These are phyloP conservation scores for Ophiostoma quercus DNA, from an alignment of 2,329 filamentous ascomycete genomes.

Conservation along the genomic window DNA sequence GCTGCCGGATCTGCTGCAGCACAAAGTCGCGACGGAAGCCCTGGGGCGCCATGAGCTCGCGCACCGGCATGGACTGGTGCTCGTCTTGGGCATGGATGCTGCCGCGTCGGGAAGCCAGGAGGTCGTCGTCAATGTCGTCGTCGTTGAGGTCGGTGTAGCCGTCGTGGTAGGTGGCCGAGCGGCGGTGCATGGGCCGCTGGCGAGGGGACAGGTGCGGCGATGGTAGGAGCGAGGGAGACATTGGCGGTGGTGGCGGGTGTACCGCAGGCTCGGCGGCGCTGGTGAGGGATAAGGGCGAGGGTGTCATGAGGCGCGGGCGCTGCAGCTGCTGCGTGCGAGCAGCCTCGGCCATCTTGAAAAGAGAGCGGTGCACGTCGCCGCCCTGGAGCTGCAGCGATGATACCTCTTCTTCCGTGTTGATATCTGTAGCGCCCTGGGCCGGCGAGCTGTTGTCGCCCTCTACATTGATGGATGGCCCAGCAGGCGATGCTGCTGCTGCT, in stretches of 20 bases:
- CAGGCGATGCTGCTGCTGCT: neutral
- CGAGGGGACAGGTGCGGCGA: neutral
- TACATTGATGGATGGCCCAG: neutral
- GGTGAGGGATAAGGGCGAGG: conserved; percentile 17
- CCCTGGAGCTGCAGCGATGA: conserved; percentile 64
- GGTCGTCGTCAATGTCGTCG: conserved; percentile 9
- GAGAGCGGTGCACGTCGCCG: conserved; percentile 71
- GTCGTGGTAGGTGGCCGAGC: conserved; percentile 52
- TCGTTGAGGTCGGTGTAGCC: neutral
- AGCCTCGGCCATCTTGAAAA: conserved; percentile 64
- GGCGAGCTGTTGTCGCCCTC: neutral
- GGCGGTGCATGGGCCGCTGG: conserved; percentile 33
- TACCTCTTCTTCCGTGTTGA: conserved; percentile 8
- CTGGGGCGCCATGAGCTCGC: conserved; percentile 40
- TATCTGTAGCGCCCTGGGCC: neutral
- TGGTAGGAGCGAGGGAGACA: neutral
- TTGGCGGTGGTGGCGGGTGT: neutral
- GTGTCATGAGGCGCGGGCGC: conserved; percentile 11
- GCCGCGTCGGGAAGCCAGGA: neutral
- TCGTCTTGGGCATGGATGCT: conserved; percentile 20
- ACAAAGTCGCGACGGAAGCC: conserved; percentile 48
- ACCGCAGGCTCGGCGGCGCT: neutral
- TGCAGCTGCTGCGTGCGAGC: conserved; percentile 38
- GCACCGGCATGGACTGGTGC: conserved; percentile 29
- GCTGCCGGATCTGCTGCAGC: conserved; percentile 33